Percentiles rank a stretch among this genome's conserved stretches.
Conservation (phyloP, 2,329 filamentous ascomycete genomes). For the Akanthomyces lecanii region DNA sequence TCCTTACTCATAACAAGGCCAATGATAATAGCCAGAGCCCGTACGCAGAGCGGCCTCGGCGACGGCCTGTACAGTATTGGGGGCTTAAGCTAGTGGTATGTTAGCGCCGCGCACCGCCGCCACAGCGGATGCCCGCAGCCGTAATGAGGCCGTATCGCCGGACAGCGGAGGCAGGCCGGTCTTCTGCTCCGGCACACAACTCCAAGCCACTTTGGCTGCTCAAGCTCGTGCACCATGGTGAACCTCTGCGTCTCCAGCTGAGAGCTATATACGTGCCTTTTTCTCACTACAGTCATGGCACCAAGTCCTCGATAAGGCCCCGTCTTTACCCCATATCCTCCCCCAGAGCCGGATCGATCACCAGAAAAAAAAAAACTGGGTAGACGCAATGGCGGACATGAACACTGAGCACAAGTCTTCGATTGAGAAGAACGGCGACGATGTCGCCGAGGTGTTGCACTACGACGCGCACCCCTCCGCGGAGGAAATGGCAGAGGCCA, state of each 20-base stretch:
- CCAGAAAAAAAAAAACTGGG: neutral
- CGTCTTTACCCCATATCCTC: neutral
- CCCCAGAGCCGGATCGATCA: neutral
- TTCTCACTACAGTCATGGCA: no score
- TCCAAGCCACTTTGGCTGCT: neutral
- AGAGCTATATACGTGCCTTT: conserved; percentile 5
- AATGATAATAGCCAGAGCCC: no score
- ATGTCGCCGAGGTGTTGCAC: neutral
- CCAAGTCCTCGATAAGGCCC: neutral
- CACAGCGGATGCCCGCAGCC: neutral
- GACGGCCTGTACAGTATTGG: neutral
- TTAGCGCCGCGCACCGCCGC: neutral
- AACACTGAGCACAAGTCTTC: neutral
- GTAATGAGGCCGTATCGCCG: neutral
- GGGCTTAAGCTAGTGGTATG: neutral
- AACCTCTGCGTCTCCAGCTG: neutral
- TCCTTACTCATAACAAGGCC: no score
- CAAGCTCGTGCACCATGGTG: neutral
- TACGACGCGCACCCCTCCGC: conserved; percentile 14
- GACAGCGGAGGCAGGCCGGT: neutral
- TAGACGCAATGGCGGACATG: neutral
- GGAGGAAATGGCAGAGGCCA: conserved; percentile 18
- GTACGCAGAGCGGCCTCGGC: neutral
- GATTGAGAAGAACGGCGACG: neutral
- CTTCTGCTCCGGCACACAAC: neutral